Percentiles rank a stretch among this genome's conserved stretches.
Evolutionary conservation across 495 filamentous ascomycete genomes (phyloP).

Genomic region (Rostrohypoxylon terebratum): DNA sequence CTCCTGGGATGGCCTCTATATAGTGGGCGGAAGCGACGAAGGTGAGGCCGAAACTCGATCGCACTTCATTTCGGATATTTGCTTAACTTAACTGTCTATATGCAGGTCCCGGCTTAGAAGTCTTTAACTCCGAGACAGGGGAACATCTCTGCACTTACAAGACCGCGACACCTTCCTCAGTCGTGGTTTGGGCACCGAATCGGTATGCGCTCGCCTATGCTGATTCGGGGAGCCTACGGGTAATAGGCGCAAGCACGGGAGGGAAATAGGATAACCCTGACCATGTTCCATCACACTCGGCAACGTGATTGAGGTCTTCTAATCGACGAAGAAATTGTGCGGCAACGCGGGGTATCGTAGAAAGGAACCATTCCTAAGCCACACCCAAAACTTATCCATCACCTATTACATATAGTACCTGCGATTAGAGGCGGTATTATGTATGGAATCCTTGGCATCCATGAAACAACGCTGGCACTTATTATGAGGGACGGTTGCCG

Average conservation of each 20-base stretch:
- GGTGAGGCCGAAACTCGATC: conserved; percentile 59
- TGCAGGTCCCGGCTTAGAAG: conserved; percentile 68
- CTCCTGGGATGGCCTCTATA: conserved; percentile 89
- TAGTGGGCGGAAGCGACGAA: conserved; percentile 88
- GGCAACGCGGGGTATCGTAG: neutral
- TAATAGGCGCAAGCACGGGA: conserved; percentile 71
- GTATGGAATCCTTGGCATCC: neutral
- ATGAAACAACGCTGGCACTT: too few species aligned
- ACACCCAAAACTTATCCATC: neutral
- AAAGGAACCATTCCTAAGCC: neutral
- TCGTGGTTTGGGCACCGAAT: conserved; percentile 90
- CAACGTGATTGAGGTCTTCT: neutral
- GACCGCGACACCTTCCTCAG: conserved; percentile 69
- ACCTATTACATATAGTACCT: too few species aligned
- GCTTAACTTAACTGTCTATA: conserved; percentile 28
- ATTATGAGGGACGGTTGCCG: neutral
- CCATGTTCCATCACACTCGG: neutral
- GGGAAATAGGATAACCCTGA: conserved; percentile 49
- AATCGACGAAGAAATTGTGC: neutral
- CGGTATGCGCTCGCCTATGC: conserved; percentile 92
- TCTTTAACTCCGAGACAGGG: conserved; percentile 88
- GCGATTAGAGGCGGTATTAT: neutral
- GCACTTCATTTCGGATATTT: conserved; percentile 9
- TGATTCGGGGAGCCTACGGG: conserved; percentile 82
- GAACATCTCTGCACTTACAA: conserved; percentile 86